Evolutionary conservation across 1,284 basidiomycete species (phyloP).

Genomic region (Gomphus bonarii): DNA sequence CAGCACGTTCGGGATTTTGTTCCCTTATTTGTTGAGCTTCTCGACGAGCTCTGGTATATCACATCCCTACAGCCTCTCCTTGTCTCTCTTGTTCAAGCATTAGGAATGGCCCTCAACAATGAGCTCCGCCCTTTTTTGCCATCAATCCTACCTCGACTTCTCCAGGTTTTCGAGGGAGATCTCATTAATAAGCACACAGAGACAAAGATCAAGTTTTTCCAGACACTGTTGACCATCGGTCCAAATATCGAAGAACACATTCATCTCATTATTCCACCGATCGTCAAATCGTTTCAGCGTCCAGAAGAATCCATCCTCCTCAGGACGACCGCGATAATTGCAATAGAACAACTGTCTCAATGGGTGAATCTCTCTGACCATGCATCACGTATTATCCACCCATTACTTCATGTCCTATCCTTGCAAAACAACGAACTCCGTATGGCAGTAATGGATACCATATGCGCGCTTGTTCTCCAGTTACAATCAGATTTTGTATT

Average conservation of each 20-base stretch:
- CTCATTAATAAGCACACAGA: conserved; percentile 62
- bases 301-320: conserved; percentile 66
- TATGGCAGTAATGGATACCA: conserved; percentile 84
- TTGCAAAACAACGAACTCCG: conserved; percentile 70
- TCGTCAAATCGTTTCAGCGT: conserved; percentile 87
- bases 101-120: conserved; percentile 92
- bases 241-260: conserved; percentile 97
- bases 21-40: conserved; percentile 70
- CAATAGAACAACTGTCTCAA: conserved; percentile 86
- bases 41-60: conserved; percentile 87
- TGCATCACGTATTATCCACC: conserved; percentile 94
- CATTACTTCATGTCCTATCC: conserved; percentile 82
- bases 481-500: conserved; percentile 95
- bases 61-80: conserved; percentile 83
- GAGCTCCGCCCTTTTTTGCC: conserved; percentile 98
- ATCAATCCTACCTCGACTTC: conserved; percentile 80
- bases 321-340: conserved; percentile 84
- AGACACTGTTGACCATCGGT: conserved; percentile 92
- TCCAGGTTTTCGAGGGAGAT: conserved; percentile 87
- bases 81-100: conserved; percentile 86
- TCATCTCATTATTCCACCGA: conserved; percentile 92
- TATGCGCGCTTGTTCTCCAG: conserved; percentile 88
- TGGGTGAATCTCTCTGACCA: conserved; percentile 98
- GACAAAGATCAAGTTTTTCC: conserved; percentile 87
- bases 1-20: conserved; percentile 95